These are phyloP conservation scores for Verticillium klebahnii DNA, from an alignment of 2,329 filamentous ascomycete species.

Conservation along the genomic window DNA sequence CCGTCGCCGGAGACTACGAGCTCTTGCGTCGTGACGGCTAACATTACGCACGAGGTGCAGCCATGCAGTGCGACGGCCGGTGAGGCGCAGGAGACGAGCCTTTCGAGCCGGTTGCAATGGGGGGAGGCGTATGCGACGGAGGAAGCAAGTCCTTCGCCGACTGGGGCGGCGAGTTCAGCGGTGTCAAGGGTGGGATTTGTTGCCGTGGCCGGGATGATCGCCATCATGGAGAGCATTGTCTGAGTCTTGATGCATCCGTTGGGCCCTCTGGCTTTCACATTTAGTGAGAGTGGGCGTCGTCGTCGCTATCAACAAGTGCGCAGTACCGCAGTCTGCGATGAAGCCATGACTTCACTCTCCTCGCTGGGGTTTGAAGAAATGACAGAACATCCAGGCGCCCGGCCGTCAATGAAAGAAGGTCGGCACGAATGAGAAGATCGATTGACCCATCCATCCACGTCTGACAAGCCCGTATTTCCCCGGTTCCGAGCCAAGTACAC, in stretches of 20 bases:
- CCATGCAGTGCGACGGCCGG: slow-evolving; percentile 9
- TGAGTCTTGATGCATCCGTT: background rate
- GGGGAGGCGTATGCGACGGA: slow-evolving; percentile 8
- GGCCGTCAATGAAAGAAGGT: no score
- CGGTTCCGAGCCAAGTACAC: background rate
- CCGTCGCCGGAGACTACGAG: background rate
- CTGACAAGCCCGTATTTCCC: background rate
- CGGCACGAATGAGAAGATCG: no score
- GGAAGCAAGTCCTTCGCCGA: slow-evolving; percentile 23
- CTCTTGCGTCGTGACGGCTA: slow-evolving; percentile 10
- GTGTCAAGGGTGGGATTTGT: background rate
- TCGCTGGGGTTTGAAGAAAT: no score
- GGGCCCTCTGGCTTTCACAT: no score
- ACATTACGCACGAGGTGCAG: slow-evolving; percentile 8
- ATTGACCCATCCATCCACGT: no score
- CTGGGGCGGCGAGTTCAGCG: slow-evolving; percentile 14
- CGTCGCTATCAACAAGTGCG: no score
- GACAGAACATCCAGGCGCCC: no score
- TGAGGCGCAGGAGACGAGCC: slow-evolving; percentile 9
- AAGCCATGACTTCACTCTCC: no score
- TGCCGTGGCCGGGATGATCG: background rate
- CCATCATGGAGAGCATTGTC: background rate
- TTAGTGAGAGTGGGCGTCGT: no score
- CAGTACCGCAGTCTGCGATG: no score
- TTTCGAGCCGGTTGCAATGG: slow-evolving; percentile 7